Percentiles rank a stretch among this genome's conserved stretches.
Conservation (phyloP, 1,284 basidiomycete genomes). For the Kwoniella shivajii region DNA sequence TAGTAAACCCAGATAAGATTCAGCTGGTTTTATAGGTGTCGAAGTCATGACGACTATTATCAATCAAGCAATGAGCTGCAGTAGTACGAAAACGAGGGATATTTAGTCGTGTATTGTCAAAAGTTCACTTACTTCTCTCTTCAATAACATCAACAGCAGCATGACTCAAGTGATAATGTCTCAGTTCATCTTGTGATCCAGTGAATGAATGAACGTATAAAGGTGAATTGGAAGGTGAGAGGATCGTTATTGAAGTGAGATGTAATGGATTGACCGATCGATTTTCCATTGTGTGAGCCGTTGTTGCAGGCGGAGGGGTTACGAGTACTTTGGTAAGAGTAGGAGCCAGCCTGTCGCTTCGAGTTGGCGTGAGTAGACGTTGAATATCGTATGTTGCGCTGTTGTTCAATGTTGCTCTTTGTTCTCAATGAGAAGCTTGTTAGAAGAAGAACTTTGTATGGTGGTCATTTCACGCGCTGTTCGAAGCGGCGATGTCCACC, state of each 20-base stretch:
- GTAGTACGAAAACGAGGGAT: background rate
- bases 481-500: no score
- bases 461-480: no score
- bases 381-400: no score
- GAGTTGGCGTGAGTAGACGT: no score
- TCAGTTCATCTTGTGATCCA: conserved; percentile 44
- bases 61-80: background rate
- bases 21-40: conserved; percentile 47
- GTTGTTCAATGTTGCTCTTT: no score
- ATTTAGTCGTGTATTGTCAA: background rate
- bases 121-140: conserved; percentile 52
- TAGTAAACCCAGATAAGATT: conserved; percentile 52
- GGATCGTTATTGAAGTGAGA: conserved; percentile 49
- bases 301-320: no score
- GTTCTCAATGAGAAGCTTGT: no score
- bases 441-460: no score
- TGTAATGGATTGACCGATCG: conserved; percentile 44
- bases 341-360: no score
- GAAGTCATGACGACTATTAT: conserved; percentile 47
- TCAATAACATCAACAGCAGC: conserved; percentile 54
- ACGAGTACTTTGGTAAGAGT: no score
- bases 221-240: conserved; percentile 50
- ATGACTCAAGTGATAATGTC: conserved; percentile 53
- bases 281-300: conserved; percentile 38
- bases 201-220: conserved; percentile 53